Evolutionary conservation across 495 filamentous ascomycete genomes (phyloP).

Genomic region (Lepidopterella palustris): DNA sequence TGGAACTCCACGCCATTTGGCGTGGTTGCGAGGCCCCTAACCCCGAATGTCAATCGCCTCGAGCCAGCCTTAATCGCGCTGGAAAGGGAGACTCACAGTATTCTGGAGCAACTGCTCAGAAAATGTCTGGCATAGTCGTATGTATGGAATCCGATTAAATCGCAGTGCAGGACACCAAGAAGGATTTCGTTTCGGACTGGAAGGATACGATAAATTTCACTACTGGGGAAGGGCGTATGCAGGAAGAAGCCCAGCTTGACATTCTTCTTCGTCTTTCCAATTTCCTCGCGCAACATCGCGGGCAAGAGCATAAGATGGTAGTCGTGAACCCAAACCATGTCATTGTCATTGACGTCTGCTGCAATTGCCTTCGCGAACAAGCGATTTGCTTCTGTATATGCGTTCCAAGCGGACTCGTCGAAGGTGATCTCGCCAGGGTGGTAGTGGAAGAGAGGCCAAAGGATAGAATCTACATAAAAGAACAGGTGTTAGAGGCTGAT

Average conservation of each 20-base stretch:
- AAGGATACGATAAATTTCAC: conserved; percentile 84
- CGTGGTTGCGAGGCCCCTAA: conserved; percentile 67
- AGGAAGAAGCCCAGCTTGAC: conserved; percentile 92
- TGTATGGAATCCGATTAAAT: conserved; percentile 90
- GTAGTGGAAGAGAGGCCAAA: conserved; percentile 96
- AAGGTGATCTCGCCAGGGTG: conserved; percentile 90
- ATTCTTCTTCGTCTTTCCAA: conserved; percentile 60
- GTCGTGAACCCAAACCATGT: conserved; percentile 92
- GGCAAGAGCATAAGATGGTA: conserved; percentile 94
- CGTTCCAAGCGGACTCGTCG: conserved; percentile 78
- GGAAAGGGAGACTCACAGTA: conserved; percentile 53
- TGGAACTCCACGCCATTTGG: conserved; percentile 77
- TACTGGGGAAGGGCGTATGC: conserved; percentile 90
- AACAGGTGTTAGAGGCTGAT: neutral
- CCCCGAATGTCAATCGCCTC: conserved; percentile 2
- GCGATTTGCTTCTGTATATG: conserved; percentile 79
- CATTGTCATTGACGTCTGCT: conserved; percentile 65
- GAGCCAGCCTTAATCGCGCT: neutral
- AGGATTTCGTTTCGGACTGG: conserved; percentile 81
- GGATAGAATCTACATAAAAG: conserved; percentile 65
- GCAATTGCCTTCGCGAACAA: conserved; percentile 76
- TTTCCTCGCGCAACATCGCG: conserved; percentile 72
- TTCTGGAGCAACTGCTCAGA: conserved; percentile 72
- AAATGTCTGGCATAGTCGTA: conserved; percentile 92
- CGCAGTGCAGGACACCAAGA: conserved; percentile 71